Percentiles rank a stretch among this genome's conserved stretches.
Conservation (phyloP, 208 protist species). For the Crithidia sp. region DNA sequence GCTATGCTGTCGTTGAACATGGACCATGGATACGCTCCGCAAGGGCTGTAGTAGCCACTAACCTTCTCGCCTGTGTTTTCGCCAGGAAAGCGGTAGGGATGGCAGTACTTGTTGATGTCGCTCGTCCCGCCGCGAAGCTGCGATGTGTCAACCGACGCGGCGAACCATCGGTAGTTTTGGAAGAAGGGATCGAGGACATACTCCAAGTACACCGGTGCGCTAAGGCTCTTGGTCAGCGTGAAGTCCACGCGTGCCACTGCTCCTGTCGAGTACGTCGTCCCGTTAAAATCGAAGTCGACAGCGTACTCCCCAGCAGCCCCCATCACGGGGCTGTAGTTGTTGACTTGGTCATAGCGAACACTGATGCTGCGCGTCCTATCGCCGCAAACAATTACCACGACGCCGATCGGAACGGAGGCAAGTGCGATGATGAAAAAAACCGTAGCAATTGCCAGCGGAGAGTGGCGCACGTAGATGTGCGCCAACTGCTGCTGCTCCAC, state of each 20-base stretch:
- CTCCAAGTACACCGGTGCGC: constrained; percentile 95
- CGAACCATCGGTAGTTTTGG: constrained; percentile 98
- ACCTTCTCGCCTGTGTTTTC: constrained; percentile 40
- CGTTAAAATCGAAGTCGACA: constrained; percentile 59
- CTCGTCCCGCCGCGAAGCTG: constrained; percentile 63
- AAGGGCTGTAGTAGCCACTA: constrained; percentile 91
- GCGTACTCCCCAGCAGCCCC: constrained; percentile 25
- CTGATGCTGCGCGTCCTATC: constrained; percentile 59
- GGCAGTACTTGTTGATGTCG: constrained; percentile 26
- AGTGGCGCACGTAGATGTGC: constrained; percentile 96
- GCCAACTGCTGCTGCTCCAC: constrained; percentile 95
- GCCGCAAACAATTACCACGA: constrained; percentile 83
- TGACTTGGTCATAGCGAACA: constrained; percentile 81
- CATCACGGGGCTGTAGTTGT: constrained; percentile 51
- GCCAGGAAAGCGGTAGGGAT: constrained; percentile 74
- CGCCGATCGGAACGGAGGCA: constrained; percentile 94
- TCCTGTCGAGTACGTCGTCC: constrained; percentile 44
- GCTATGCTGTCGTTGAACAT: constrained; percentile 97
- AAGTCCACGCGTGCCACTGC: constrained; percentile 51
- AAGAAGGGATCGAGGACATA: constrained; percentile 97
- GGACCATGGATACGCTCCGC: constrained; percentile 95
- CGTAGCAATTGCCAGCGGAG: constrained; percentile 87
- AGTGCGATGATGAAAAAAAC: constrained; percentile 93
- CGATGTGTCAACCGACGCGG: constrained; percentile 48
- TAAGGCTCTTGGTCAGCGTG: constrained; percentile 68